Base-by-base conservation (phyloP, 2,329 filamentous ascomycete genomes). In the Drechslerella coelobrocha region DNA sequence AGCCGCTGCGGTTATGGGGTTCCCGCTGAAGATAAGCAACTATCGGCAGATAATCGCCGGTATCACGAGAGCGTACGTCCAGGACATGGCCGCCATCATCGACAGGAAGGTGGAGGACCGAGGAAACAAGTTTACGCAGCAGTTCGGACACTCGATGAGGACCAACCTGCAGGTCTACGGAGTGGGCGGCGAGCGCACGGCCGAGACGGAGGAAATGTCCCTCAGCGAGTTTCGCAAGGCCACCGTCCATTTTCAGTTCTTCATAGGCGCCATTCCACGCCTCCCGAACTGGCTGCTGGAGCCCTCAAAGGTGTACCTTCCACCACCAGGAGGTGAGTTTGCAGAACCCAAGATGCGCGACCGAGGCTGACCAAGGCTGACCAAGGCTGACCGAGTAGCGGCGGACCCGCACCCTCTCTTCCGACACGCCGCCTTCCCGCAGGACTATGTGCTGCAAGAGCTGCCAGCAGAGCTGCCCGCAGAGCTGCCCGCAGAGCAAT, bases 31-130 rank as follows among this genome's bases (percentile, higher is more conserved):
- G 34, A 8, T 61, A 4, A 61, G 27, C 10, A 51, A 52, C 7
- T 61, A 61, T 17, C 27, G 56, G 2, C 56, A 61, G 17, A 61
- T 61, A 7, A 51, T 52, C 2, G 47, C 47, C 7, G 26, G 43
- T 5, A 43, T 61, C 4, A 12, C 45, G 24, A 34, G 47, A 2
- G n/a, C 9, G 2, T 23, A 51, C 43, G 48, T 61, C 10, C 17
- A 61, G 21, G 45, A 51, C 2, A 51, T 61, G 56, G 45, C 43
- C 2, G 56, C 34, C 1, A 61, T 61, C 14, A 61, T 61, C 31
- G 56, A 61, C 29, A 24, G 23, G 2, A 17, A 29, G 8, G 14
- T 39, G 2, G 19, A 41, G 21, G n/a, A 52, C n/a, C 41, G 8
- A 10, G 31, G 52, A 23, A 41, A 26, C 9, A 51, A 51, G 21